Percentiles rank a stretch among this genome's conserved stretches.
phyloP scores from a whole-genome alignment of 306 rosid genomes.

The Crotalaria pallida region DNA sequence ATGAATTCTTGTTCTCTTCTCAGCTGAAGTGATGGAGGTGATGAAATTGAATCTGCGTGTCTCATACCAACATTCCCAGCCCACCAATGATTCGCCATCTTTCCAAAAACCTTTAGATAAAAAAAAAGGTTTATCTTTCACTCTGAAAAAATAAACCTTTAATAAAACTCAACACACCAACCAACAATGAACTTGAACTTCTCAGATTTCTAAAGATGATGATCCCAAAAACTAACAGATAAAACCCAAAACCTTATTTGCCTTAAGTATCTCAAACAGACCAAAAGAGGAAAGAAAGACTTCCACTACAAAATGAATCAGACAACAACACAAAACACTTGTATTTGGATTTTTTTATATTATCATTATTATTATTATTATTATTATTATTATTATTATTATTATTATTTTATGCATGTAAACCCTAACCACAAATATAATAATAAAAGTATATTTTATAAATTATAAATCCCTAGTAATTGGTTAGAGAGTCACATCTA shows the following conservation, averaged over 20 bases:
- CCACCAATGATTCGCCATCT: slow-evolving; percentile 87
- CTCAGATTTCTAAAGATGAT: slow-evolving; percentile 21
- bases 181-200: neutral
- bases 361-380: too few relatives aligned
- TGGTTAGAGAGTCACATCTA: slow-evolving; percentile 38
- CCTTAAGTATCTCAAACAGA: neutral
- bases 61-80: slow-evolving; percentile 65
- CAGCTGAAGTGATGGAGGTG: slow-evolving; percentile 52
- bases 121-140: too few relatives aligned
- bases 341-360: too few relatives aligned
- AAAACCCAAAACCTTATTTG: slow-evolving; percentile 34
- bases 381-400: too few relatives aligned
- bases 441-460: too few relatives aligned
- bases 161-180: neutral
- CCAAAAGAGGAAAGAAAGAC: neutral
- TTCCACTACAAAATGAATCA: slow-evolving; percentile 24
- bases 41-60: slow-evolving; percentile 40
- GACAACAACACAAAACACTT: slow-evolving; percentile 2
- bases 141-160: neutral
- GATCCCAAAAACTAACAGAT: slow-evolving; percentile 21
- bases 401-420: slow-evolving; percentile 39
- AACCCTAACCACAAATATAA: slow-evolving; percentile 62
- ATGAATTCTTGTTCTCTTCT: slow-evolving; percentile 46
- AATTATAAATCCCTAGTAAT: neutral
- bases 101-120: neutral